Percentiles rank a stretch among this genome's conserved stretches.
Conservation (phyloP, 176 grass and related monocot species). For the Zea mays region Zm-B73-REFERENCE-NAM-5.0 NC_050097.1:15152001-15152500, state of each 20-base stretch:
- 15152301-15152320: constrained; percentile 98
- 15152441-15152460: constrained; percentile 1
- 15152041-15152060: constrained; percentile 61
- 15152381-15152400: not conserved
- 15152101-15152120: not conserved
- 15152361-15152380: constrained; percentile 4
- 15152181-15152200: constrained; percentile 78
- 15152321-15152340: constrained; percentile 74
- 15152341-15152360: constrained; percentile 19
- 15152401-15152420: not conserved
- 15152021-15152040: constrained; percentile 96
- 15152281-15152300: constrained; percentile 90
- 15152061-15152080: not conserved
- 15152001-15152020: constrained; percentile 95
- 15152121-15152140: constrained; percentile 39
- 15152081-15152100: constrained; percentile 10
- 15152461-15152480: not conserved
- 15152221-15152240: constrained; percentile 72
- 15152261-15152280: constrained; percentile 86
- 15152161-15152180: constrained; percentile 93
- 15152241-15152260: constrained; percentile 91
- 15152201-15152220: constrained; percentile 71
- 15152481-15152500: not conserved
- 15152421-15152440: not conserved
- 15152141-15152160: constrained; percentile 98